Base-by-base conservation (phyloP, 306 rosid species). In the Rosa chinensis region DNA sequence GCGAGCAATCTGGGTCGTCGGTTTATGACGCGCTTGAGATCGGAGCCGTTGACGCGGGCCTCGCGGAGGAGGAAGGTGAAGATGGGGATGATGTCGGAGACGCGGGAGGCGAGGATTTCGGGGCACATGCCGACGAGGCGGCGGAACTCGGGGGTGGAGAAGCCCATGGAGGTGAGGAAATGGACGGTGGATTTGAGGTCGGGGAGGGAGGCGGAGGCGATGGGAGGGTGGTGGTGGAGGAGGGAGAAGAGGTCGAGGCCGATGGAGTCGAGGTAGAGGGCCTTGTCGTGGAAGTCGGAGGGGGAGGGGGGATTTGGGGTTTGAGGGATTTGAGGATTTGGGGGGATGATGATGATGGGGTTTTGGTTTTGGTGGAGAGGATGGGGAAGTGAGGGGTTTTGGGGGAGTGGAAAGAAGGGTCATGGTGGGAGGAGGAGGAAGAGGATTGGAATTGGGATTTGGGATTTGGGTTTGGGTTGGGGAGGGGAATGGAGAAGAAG, bases 1-100 rank as follows among this genome's bases (percentile, higher is more conserved):
- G 82, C 88, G 23, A 95, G 90, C 83, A 95, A 81, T 74, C 98
- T 88, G 10, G 98, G 99, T 16, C 98, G 97, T 14, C 98, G 95
- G 74, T 90, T 85, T 78, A 95, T 84, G 50, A 84, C 92, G 17
- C 82, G 82, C 77, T 83, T 88, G 79, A 95, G 81, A 47, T 91
- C 83, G 20, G 85, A 83, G 39, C 89, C 80, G 42, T 79, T 82
- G 78, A 95, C 92, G 8, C 43, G 80, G 75, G 89, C 97, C 76
- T 95, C 97, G 0, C 91, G 87, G 53, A 89, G 85, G 80, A 92
- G 96, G 86, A 95, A 92, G 25, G 98, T 89, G 89, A 92, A 82
- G 74, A 92, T 80, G 1, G 92, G 96, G 70, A 84, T 74, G 23
- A 93, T 70, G 78, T 89, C 90, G 6, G 94, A 73, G 44, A 85